Evolutionary conservation across 2,329 filamentous ascomycete genomes (phyloP), one percentile per base, ranked within the genome.

Genomic region (Colletotrichum sp.): DNA sequence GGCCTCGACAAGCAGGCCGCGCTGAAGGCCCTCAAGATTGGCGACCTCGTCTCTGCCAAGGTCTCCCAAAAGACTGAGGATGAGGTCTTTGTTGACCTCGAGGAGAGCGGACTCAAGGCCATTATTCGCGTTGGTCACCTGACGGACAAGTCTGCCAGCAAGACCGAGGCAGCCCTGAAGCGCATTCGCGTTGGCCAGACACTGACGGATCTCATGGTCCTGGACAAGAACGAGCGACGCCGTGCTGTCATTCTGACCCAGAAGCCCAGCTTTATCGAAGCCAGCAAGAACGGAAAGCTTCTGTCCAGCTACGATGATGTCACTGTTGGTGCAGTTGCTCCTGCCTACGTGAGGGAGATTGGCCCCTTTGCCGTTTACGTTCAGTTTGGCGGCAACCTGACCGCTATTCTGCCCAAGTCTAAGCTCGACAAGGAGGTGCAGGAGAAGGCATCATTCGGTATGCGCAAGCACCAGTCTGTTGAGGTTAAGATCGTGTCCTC

Each of bases 311-410:
- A 97, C 71, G 92, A 94, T 26, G 92, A 96, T 78, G 90, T 95
- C 24, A 90, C 92, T 78, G 90, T 94, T 78, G 94, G 94, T 34
- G 89, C 91, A 39, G 86, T 92, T 28, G 90, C 95, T 9, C 90
- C 92, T 75, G 96, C 96, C 8, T 98, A 96, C 80, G 92, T 99
- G 30, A 93, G 94, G 76, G 98, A 97, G 80, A 94, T 98, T 69
- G 96, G 95, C 0, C 87, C 91, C 3, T 95, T 94, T 10, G 95
- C 95, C 59, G 89, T 96, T 13, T 99, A 98, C 81, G 91, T 98
- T n/a, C 94, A 98, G 81, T 98, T 98, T 83, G 92, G 93, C 55
- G 94, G 93, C 79, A 92, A 91, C 39, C 86, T 98, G 21, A 94
- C 92, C 62, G 96, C 95, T 16, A 87, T 98, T 57, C 87, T 98